Percentiles rank a stretch among this genome's conserved stretches.
These are phyloP conservation scores for Thelonectria discophora DNA, from an alignment of 2,329 filamentous ascomycete genomes.

Conservation along the genomic window DNA sequence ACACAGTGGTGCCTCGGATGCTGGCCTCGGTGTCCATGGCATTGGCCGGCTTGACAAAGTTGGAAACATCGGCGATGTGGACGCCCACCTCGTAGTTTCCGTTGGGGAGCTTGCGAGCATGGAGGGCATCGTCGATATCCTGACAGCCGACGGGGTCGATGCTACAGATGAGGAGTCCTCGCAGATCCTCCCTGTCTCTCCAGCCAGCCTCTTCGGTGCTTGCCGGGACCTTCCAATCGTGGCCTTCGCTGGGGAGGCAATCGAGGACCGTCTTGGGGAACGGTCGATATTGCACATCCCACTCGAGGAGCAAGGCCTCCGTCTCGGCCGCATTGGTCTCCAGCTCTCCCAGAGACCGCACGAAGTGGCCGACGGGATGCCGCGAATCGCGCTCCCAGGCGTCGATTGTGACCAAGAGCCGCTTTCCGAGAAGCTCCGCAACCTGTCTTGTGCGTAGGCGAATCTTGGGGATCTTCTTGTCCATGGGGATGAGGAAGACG, in stretches of 20 bases:
- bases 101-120: conserved; percentile 84
- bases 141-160: conserved; percentile 97
- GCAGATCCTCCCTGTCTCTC: conserved; percentile 83
- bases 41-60: conserved; percentile 97
- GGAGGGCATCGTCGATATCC: conserved; percentile 97
- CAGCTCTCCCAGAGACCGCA: conserved; percentile 89
- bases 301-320: conserved; percentile 91
- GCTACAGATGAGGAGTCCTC: conserved; percentile 90
- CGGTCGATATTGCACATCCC: conserved; percentile 96
- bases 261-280: conserved; percentile 96
- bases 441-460: conserved; percentile 91
- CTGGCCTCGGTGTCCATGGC: conserved; percentile 97
- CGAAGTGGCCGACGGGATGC: conserved; percentile 92
- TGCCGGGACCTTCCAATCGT: conserved; percentile 91
- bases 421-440: conserved; percentile 86
- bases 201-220: conserved; percentile 84
- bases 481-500: conserved; percentile 96
- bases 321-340: conserved; percentile 99
- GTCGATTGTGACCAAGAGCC: conserved; percentile 92
- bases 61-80: conserved; percentile 98
- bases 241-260: conserved; percentile 89
- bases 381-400: conserved; percentile 93
- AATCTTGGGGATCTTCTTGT: conserved; percentile 97
- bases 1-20: conserved; percentile 93
- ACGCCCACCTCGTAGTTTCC: conserved; percentile 97